These are phyloP conservation scores for Trichosanthes cucumerina DNA, from an alignment of 306 rosid species.

Conservation along the genomic window DNA sequence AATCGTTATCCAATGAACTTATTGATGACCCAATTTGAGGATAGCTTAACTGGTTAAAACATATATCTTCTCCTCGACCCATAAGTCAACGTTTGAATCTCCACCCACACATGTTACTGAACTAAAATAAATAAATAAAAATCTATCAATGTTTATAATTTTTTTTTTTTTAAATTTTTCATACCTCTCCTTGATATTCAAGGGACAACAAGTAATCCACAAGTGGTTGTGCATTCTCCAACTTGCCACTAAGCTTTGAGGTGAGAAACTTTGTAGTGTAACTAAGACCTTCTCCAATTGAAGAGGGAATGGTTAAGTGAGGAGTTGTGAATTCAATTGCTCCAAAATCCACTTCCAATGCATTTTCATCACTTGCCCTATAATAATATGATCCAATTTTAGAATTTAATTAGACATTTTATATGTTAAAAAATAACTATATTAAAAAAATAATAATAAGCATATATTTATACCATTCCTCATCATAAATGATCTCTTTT, in stretches of 20 bases:
- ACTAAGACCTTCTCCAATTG: constrained; percentile 69
- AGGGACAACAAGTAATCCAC: constrained; percentile 67
- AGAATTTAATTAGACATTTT: neutral
- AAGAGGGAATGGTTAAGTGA: constrained; percentile 52
- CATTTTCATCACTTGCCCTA: constrained; percentile 78
- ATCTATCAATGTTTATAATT: no score
- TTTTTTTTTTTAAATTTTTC: neutral
- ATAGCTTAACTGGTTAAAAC: no score
- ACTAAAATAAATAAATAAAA: no score
- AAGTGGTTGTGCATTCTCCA: constrained; percentile 53
- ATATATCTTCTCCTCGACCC: neutral
- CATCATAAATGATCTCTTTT: constrained; percentile 54
- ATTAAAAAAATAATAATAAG: neutral
- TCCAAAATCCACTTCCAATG: constrained; percentile 76
- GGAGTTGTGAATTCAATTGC: constrained; percentile 61
- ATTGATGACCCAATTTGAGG: neutral
- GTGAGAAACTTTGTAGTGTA: constrained; percentile 51
- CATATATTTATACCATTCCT: constrained; percentile 40
- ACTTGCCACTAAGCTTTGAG: constrained; percentile 38
- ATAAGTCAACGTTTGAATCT: no score
- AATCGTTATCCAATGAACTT: no score
- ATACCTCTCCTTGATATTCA: constrained; percentile 59
- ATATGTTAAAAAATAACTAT: neutral
- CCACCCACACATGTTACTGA: neutral
- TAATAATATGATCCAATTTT: constrained; percentile 4